These are phyloP conservation scores for Leccinum rimulosum DNA, from an alignment of 768 basidiomycete species.

Conservation along the genomic window DNA sequence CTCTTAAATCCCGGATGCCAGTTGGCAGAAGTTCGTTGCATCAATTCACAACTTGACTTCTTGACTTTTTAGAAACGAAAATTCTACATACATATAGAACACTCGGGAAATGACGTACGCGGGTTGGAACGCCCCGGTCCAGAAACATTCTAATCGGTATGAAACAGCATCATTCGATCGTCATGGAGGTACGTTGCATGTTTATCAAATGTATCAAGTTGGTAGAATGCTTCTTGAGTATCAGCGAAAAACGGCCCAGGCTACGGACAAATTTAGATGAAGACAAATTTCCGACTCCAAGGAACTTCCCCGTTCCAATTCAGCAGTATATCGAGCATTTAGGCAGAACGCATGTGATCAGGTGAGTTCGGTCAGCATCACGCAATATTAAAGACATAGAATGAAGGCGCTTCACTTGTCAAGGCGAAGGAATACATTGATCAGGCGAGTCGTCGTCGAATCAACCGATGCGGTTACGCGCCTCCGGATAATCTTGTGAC, in stretches of 20 bases:
- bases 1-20: neutral
- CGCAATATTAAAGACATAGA: neutral
- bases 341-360: too few species aligned
- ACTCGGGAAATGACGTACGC: neutral
- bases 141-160: neutral
- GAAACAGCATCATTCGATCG: neutral
- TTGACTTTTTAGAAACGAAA: neutral
- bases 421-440: neutral
- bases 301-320: neutral
- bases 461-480: too few species aligned
- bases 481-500: neutral
- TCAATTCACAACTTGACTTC: too few species aligned
- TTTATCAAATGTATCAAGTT: too few species aligned
- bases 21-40: neutral
- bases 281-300: too few species aligned
- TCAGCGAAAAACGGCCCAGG: too few species aligned
- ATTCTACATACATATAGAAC: too few species aligned
- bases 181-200: neutral
- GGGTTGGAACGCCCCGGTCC: neutral
- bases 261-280: too few species aligned
- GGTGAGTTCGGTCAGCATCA: too few species aligned
- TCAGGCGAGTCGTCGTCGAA: too few species aligned
- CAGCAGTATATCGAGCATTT: too few species aligned
- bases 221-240: too few species aligned
- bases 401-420: neutral